Evolutionary conservation across 768 basidiomycete species (phyloP).

Genomic region (Gymnopilus junonius): DNA sequence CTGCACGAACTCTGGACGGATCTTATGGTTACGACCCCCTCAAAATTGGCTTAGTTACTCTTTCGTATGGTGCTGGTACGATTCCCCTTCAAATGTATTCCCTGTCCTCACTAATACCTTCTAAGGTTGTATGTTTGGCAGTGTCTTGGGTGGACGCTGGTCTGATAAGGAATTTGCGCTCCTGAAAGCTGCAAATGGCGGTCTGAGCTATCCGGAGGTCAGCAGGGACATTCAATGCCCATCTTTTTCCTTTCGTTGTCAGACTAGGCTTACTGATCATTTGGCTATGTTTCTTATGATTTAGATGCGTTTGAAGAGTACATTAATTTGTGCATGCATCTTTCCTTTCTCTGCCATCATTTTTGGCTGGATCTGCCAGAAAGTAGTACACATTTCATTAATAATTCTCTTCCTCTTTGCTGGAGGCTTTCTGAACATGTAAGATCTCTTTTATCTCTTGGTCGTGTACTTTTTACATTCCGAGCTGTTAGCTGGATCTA

Average conservation of each 20-base stretch:
- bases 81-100: not conserved
- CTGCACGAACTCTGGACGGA: constrained; percentile 66
- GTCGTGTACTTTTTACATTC: not conserved
- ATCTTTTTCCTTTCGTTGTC: not conserved
- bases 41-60: constrained; percentile 74
- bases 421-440: constrained; percentile 79
- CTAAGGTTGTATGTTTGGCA: constrained; percentile 45
- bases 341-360: constrained; percentile 65
- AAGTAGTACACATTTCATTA: constrained; percentile 65
- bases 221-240: constrained; percentile 6
- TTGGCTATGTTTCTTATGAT: not conserved
- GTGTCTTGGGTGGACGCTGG: constrained; percentile 47
- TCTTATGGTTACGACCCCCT: constrained; percentile 72
- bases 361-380: constrained; percentile 76
- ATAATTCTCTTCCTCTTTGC: constrained; percentile 76
- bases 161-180: constrained; percentile 44
- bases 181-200: constrained; percentile 43
- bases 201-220: constrained; percentile 66
- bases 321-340: constrained; percentile 57
- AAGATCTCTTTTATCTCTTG: constrained; percentile 25
- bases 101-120: not conserved
- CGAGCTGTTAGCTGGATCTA: constrained; percentile 36
- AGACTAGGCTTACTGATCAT: not conserved
- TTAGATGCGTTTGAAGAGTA: constrained; percentile 79
- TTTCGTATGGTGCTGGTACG: constrained; percentile 74